These are phyloP conservation scores for Ammopiptanthus mongolicus DNA, from an alignment of 306 rosid genomes.

Conservation along the genomic window DNA sequence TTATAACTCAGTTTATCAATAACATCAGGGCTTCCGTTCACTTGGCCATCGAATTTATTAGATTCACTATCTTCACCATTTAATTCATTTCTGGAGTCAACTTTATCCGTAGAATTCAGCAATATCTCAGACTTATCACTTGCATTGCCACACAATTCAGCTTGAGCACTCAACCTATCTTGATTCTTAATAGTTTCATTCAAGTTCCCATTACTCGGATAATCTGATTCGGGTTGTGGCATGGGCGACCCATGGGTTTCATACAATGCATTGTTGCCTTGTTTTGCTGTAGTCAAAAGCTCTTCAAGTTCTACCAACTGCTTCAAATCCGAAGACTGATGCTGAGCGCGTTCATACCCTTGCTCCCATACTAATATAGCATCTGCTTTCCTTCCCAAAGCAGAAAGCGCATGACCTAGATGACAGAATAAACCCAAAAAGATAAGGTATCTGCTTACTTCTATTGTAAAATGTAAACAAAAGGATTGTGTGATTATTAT, in stretches of 20 bases:
- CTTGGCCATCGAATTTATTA: constrained; percentile 38
- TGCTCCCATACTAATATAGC: constrained; percentile 79
- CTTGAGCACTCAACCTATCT: constrained; percentile 25
- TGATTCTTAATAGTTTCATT: constrained; percentile 28
- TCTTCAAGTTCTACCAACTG: constrained; percentile 86
- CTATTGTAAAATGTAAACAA: not conserved
- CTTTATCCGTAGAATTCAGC: constrained; percentile 35
- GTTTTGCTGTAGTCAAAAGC: constrained; percentile 57
- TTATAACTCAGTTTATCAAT: constrained; percentile 41
- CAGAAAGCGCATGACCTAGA: constrained; percentile 68
- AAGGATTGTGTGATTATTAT: too few species aligned
- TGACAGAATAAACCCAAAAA: constrained; percentile 13
- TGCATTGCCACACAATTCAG: constrained; percentile 33
- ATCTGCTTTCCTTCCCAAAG: constrained; percentile 77
- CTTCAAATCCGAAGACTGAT: constrained; percentile 74
- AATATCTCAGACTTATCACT: constrained; percentile 43
- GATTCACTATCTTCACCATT: constrained; percentile 36
- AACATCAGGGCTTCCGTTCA: constrained; percentile 51
- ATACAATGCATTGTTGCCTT: constrained; percentile 18
- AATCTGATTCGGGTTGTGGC: constrained; percentile 31
- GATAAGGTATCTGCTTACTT: not conserved
- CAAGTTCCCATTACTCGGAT: constrained; percentile 23
- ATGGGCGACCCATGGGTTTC: constrained; percentile 31
- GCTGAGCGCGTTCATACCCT: constrained; percentile 70
- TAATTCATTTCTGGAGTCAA: constrained; percentile 31